A percentile compares a stretch with the other conserved stretches of the same genome.
Conservation (phyloP, 2,329 filamentous ascomycete genomes). For the Thermomyces lanuginosus region DNA sequence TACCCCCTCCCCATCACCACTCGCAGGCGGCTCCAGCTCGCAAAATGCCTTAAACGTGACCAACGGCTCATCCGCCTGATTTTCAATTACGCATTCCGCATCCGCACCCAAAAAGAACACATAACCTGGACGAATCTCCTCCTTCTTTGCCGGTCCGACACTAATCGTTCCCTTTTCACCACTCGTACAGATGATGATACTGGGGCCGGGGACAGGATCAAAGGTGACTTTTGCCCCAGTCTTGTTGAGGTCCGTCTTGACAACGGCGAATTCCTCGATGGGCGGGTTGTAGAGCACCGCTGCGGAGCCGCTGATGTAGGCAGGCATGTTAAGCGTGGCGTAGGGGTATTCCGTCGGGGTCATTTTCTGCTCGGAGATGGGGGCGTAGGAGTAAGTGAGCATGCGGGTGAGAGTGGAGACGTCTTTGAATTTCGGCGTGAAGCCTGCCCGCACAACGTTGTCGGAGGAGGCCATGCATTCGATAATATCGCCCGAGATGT, state of each 20-base stretch:
- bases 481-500: constrained; percentile 63
- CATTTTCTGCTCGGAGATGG: constrained; percentile 93
- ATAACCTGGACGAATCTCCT: constrained; percentile 56
- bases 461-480: constrained; percentile 99
- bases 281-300: constrained; percentile 78
- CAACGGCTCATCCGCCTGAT: constrained; percentile 49
- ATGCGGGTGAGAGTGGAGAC: constrained; percentile 74
- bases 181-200: constrained; percentile 77
- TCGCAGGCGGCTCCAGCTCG: too few species aligned
- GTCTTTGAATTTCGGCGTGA: constrained; percentile 98
- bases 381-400: constrained; percentile 89
- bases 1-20: constrained; percentile 30
- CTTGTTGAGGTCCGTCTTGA: constrained; percentile 57
- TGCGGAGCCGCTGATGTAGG: constrained; percentile 61
- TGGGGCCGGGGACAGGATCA: constrained; percentile 71
- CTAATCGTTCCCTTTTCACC: constrained; percentile 71
- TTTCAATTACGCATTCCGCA: constrained; percentile 67
- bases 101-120: constrained; percentile 79
- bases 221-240: constrained; percentile 70
- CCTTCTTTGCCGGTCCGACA: constrained; percentile 57
- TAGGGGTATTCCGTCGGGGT: constrained; percentile 70
- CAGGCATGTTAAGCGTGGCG: constrained; percentile 60
- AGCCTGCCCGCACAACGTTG: constrained; percentile 92
- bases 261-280: constrained; percentile 88
- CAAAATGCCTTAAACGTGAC: constrained; percentile 90